Evolutionary conservation across 768 basidiomycete genomes (phyloP).

Genomic region (Podaxis sp.): DNA sequence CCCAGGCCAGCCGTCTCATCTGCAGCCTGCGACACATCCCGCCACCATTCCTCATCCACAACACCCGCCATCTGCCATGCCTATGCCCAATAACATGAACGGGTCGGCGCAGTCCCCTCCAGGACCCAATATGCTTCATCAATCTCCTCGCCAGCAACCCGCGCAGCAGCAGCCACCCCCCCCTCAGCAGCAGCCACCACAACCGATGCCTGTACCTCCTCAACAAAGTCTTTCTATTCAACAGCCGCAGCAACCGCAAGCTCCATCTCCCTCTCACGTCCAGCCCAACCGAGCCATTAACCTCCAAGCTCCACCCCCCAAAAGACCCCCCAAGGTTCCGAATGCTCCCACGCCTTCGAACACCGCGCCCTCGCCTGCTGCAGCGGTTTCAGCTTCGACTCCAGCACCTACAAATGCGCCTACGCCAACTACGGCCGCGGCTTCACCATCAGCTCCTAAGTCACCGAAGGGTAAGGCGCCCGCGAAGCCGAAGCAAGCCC

Average conservation of each 20-base stretch:
- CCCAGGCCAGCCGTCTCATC: constrained; percentile 7
- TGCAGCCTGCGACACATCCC: not conserved
- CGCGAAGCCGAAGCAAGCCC: constrained; percentile 36
- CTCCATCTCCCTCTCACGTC: constrained; percentile 10
- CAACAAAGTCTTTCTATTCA: constrained; percentile 18
- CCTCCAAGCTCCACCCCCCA: constrained; percentile 4
- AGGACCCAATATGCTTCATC: constrained; percentile 5
- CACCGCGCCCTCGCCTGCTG: constrained; percentile 18
- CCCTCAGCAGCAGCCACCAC: constrained; percentile 19
- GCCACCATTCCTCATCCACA: constrained; percentile 1
- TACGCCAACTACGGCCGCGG: constrained; percentile 49
- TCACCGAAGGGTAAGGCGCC: constrained; percentile 61
- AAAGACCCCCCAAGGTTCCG: not conserved
- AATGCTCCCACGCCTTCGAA: constrained; percentile 8
- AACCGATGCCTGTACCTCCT: constrained; percentile 14
- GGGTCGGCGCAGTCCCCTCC: constrained; percentile 11
- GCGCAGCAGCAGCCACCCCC: constrained; percentile 19
- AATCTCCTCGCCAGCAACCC: constrained; percentile 2
- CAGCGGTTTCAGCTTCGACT: constrained; percentile 39
- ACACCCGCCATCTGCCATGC: not conserved
- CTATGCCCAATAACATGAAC: constrained; percentile 13
- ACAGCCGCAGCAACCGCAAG: constrained; percentile 18
- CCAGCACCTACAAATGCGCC: constrained; percentile 38
- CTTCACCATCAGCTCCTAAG: constrained; percentile 65
- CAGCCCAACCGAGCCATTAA: constrained; percentile 4